Evolutionary conservation across 306 rosid species (phyloP).

Genomic region (Ormosia semicastrata): DNA sequence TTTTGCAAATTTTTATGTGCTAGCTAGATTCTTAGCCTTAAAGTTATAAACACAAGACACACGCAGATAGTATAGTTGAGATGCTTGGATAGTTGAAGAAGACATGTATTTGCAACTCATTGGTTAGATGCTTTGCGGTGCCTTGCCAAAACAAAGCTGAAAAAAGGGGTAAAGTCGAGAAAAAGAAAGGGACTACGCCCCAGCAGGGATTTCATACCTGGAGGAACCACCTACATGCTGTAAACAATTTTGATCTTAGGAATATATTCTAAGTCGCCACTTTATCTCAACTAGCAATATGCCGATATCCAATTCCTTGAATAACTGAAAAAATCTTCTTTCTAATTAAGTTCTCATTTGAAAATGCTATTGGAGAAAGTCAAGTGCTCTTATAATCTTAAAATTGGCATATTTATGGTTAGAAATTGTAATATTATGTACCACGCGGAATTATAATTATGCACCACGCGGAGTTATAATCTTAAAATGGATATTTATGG

Average conservation of each 20-base stretch:
- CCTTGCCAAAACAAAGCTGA: neutral
- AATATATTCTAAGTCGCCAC: neutral
- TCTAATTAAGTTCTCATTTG: too few relatives aligned
- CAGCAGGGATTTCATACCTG: neutral
- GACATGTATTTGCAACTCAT: slow-evolving; percentile 13
- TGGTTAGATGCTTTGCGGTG: slow-evolving; percentile 24
- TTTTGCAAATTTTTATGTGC: neutral
- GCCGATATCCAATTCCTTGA: too few relatives aligned
- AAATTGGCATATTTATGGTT: too few relatives aligned
- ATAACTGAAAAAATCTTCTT: too few relatives aligned
- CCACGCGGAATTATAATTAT: too few relatives aligned
- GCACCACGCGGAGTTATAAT: too few relatives aligned
- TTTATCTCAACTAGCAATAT: too few relatives aligned
- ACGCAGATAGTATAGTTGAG: neutral
- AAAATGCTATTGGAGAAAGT: too few relatives aligned
- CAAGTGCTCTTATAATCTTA: too few relatives aligned
- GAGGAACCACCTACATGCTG: neutral
- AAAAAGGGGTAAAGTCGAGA: neutral
- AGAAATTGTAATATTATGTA: too few relatives aligned
- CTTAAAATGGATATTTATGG: too few relatives aligned
- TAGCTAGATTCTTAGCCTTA: slow-evolving; percentile 4
- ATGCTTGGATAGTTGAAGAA: slow-evolving; percentile 34
- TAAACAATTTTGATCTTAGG: neutral
- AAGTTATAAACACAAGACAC: slow-evolving; percentile 9
- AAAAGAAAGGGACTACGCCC: neutral